Base-by-base conservation (phyloP, 2,329 filamentous ascomycete genomes). In the Talaromyces sp. region DNA sequence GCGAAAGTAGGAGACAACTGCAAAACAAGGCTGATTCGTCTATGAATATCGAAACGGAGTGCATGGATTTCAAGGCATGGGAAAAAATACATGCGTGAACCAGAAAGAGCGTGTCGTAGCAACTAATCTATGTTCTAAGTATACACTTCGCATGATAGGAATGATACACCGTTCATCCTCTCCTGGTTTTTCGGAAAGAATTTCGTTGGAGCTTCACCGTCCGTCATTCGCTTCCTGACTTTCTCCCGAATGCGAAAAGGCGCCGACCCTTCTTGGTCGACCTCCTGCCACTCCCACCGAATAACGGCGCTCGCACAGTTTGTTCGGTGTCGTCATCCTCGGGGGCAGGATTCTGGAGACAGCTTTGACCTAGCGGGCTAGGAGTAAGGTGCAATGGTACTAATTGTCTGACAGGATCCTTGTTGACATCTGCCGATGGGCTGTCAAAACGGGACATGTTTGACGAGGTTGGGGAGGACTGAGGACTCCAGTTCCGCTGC, bases 341-440 rank as follows among this genome's bases (percentile, higher is more conserved):
- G 8, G 35, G 21, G 13, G 31, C 28, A 6, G 36, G 31, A 28
- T 52, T 28, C n/a, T 73, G 65, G 7, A 72, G 63, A 59, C 69
- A 73, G 50, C 65, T 63, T 57, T 71, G 65, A 4, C 68, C 72
- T 11, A 75, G 62, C 43, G 73, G 72, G 57, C 72, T 75, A 43
- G 69, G 65, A 21, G 53, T 52, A 28, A 54, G 48, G 15, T 60
- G 58, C 13, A 57, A 22, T 15, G 54, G 58, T 45, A 40, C 31
- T 31, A 57, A 25, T 22, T 60, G 58, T 40, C 45, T 52, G 5
- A 57, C 28, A 25, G 58, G 31, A 10, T 57, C 54, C 17, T 25
- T 46, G 21, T 35, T 45, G 31, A 36, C 9, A 17, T 55, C 53
- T 31, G 43, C 45, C 11, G 25, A 4, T 19, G 35, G 8, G 13